phyloP scores from a whole-genome alignment of 23 red algal species.

The Gracilaria domingensis region DNA sequence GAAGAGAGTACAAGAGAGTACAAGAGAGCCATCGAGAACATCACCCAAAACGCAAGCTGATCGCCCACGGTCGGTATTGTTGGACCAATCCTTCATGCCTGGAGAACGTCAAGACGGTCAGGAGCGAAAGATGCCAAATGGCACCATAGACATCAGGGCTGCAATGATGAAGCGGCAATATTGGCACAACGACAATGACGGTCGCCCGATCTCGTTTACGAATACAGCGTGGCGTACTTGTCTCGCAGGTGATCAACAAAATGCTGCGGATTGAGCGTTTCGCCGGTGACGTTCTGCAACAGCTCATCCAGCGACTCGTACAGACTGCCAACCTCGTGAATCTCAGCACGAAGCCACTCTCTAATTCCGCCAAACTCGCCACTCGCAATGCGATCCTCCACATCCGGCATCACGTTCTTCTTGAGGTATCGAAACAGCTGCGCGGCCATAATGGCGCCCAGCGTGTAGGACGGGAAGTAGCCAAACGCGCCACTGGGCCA shows the following conservation, averaged over 20 bases:
- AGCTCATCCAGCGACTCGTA: constrained; percentile 72
- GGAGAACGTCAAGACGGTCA: no score
- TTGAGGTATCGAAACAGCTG: constrained; percentile 56
- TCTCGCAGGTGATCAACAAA: constrained; percentile 54
- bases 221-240: no score
- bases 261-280: constrained; percentile 62
- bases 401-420: constrained; percentile 57
- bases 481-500: constrained; percentile 74
- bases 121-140: no score
- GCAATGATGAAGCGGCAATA: no score
- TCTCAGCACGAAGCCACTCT: constrained; percentile 65
- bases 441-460: constrained; percentile 76
- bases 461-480: constrained; percentile 82
- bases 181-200: no score
- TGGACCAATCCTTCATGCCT: no score
- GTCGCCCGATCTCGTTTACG: no score
- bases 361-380: constrained; percentile 65
- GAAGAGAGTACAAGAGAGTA: no score
- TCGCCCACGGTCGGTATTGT: no score
- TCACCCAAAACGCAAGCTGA: no score
- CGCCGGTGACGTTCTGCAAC: constrained; percentile 66
- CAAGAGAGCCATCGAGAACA: no score
- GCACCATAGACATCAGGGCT: no score
- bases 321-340: constrained; percentile 66
- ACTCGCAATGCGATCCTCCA: constrained; percentile 39